Base-by-base conservation (phyloP, 495 filamentous ascomycete species). In the Astrocystis sublimbata region DNA sequence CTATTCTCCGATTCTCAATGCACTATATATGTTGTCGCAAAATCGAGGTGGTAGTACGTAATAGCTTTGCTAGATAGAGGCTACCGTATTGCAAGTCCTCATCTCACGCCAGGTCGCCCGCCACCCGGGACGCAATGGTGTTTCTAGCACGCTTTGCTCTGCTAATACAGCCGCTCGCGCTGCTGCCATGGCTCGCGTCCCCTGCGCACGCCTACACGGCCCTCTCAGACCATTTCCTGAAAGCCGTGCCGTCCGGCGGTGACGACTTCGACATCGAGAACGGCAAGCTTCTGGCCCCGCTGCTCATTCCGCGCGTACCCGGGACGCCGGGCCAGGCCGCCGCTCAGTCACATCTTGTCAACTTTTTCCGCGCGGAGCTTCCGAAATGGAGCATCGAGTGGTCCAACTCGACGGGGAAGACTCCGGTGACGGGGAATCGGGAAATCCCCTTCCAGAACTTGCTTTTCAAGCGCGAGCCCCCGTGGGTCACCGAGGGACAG, bases 241-340 rank as follows among this genome's bases (percentile, higher is more conserved):
- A 76, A 38, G 71, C 74, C 38, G 77, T 98, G 4, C 89, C 90
- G 2, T 83, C 83, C 15, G 87, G 89, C 1, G 84, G 83, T 57
- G 63, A 82, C 31, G 93, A 96, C 78, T 94, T 97, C 72, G 82
- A 98, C 73, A 89, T 93, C 68, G 71, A 88, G 47, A 81, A 77
- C 53, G 90, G 92, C 57, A 76, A 81, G 6, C 79, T 98, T 21
- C 82, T 98, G n/a, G 79, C 93, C 1, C 94, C 93, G 1, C 93
- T 98, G 63, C 84, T 98, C n/a, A 86, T 84, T 23, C 88, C 93
- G 30, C 90, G 94, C 57, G 93, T 98, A 28, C 87, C 94, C 24
- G 94, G 93, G 21, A 96, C 91, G 4, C 77, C 85, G 2, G 91
- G 91, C 30, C 92, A 86, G n/a, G 74, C 77, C 13, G 79, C 79